These are phyloP conservation scores for Trametopsis cervina DNA, from an alignment of 768 basidiomycete genomes.

Conservation along the genomic window DNA sequence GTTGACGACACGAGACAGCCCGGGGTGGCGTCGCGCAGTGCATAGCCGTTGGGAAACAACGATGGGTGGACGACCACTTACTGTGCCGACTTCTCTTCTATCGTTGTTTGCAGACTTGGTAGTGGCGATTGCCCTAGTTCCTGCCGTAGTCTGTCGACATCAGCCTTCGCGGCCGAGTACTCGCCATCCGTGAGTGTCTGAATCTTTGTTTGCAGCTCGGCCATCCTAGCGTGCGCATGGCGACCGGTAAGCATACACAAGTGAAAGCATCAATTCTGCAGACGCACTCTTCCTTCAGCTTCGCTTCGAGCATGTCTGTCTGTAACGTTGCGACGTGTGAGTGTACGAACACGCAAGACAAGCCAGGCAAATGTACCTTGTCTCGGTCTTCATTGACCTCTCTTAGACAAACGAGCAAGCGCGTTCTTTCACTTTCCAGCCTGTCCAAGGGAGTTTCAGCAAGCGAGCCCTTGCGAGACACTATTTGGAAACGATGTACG, in stretches of 20 bases:
- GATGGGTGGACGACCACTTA: conserved; percentile 25
- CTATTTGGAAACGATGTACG: too few relatives aligned
- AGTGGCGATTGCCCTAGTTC: conserved; percentile 74
- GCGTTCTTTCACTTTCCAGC: conserved; percentile 69
- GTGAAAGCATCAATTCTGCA: neutral
- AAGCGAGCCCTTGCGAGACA: too few relatives aligned
- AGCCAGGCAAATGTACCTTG: too few relatives aligned
- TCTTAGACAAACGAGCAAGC: conserved; percentile 58
- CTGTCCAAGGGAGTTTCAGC: conserved; percentile 26
- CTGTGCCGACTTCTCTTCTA: conserved; percentile 63
- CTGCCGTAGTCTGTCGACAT: conserved; percentile 68
- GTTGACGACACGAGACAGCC: too few relatives aligned
- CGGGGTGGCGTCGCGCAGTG: too few relatives aligned
- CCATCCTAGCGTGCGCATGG: conserved; percentile 37
- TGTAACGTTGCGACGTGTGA: conserved; percentile 12
- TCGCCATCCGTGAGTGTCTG: conserved; percentile 64
- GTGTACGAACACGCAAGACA: neutral
- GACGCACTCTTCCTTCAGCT: conserved; percentile 63
- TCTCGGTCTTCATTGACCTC: conserved; percentile 82
- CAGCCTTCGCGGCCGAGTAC: conserved; percentile 64
- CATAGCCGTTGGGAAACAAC: too few relatives aligned
- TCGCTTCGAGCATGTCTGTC: conserved; percentile 64
- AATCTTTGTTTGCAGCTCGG: conserved; percentile 63
- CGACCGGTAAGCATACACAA: conserved; percentile 8
- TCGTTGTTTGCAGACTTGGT: conserved; percentile 61